Evolutionary conservation across 192 early-diverging fungal species (phyloP), one percentile per base, ranked within the genome.

Genomic region (Spizellomyces punctatus): DNA sequence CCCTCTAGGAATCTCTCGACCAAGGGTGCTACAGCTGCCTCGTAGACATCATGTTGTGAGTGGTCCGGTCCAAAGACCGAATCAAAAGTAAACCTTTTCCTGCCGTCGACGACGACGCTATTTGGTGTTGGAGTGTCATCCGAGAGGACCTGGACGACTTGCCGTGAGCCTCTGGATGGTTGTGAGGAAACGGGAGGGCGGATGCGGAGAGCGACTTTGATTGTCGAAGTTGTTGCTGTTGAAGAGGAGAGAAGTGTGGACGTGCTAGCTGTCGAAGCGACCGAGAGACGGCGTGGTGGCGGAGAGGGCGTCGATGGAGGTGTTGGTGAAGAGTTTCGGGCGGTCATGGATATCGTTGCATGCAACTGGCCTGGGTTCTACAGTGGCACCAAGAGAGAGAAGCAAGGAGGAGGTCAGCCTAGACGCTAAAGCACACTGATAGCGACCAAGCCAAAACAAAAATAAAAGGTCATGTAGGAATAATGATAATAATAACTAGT

Each of bases 1-100:
- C 96, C 96, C 83, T 93, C 89, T 6, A 91, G 57, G 63, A 94
- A 89, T 52, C 87, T 84, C 6, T 85, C 66, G 14, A 94, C 58
- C 36, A 94, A 73, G 0, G 87, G 87, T 14, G 77, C 82, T 10
- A 88, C 87, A 46, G 84, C 83, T 0, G 76, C 57, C 36, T 82
- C 66, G 68, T 89, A 94, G 9, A 94, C 82, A 21, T 81, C 44
- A 16, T 79, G 67, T 71, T 94, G 89, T 10, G 66, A 62, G 10
- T 80, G 63, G 45, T 81, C 75, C n/a, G 83, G 75, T 44, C 80
- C 76, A 77, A 89, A 92, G 22, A 91, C 88, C 75, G 88, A 78
- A 72, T 92, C 91, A 69, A 86, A 92, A 47, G 59, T 27, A 9
- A 41, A 61, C 3, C 21, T 27, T 41, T 61, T 61, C 21, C 59